Evolutionary conservation across 2,329 filamentous ascomycete species (phyloP).

Genomic region (Cordyceps militaris): DNA sequence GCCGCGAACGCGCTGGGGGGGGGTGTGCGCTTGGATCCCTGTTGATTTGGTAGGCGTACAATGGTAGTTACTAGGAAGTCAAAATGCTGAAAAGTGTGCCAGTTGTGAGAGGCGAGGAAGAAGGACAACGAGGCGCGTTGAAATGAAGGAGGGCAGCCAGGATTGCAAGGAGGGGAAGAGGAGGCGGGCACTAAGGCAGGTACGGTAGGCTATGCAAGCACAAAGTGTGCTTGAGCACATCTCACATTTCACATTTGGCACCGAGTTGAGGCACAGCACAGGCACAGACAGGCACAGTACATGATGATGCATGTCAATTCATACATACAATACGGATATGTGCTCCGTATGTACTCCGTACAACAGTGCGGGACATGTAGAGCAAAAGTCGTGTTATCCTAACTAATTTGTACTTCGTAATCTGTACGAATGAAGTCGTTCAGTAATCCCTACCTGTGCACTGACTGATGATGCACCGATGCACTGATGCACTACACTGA

Average conservation of each 20-base stretch:
- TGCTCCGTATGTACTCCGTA: not conserved
- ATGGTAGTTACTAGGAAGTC: not conserved
- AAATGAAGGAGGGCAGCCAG: not conserved
- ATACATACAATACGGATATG: no score
- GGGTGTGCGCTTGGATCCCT: constrained; percentile 1
- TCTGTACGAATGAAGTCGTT: not conserved
- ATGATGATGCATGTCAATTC: not conserved
- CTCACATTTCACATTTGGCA: not conserved
- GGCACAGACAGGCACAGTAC: not conserved
- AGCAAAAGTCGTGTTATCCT: not conserved
- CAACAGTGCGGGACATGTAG: not conserved
- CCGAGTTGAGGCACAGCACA: no score
- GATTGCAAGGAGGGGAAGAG: not conserved
- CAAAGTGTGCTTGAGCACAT: not conserved
- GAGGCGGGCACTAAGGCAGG: constrained; percentile 5
- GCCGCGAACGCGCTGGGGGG: not conserved
- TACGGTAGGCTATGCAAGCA: not conserved
- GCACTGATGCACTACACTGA: not conserved
- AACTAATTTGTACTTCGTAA: not conserved
- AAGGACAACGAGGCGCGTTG: not conserved
- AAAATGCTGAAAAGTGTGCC: not conserved
- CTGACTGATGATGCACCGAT: not conserved
- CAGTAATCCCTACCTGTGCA: not conserved
- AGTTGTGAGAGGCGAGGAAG: not conserved
- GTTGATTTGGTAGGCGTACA: not conserved